A percentile compares a stretch with the other conserved stretches of the same genome.
Evolutionary conservation across 2,329 filamentous ascomycete genomes (phyloP).

Genomic region (Teratosphaeria gauchensis): DNA sequence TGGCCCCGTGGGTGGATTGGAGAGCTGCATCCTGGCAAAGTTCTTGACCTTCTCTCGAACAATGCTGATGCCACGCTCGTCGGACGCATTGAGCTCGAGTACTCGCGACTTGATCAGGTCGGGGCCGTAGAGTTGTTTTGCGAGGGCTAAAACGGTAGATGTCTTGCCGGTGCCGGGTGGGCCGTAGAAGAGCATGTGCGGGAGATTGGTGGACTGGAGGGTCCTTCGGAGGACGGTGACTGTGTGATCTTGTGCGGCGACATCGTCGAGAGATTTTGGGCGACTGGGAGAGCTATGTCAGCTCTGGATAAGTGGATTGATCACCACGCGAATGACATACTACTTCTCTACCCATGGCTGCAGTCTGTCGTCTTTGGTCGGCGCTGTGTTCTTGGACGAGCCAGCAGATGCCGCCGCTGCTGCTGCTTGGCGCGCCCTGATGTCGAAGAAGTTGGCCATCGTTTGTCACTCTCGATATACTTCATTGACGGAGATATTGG

Average conservation of each 20-base stretch:
- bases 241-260: constrained; percentile 95
- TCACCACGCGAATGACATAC: constrained; percentile 39
- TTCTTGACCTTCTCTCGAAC: constrained; percentile 97
- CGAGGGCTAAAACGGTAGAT: constrained; percentile 90
- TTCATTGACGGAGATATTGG: not conserved
- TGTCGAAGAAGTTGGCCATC: constrained; percentile 91
- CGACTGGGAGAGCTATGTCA: constrained; percentile 48
- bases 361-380: constrained; percentile 54
- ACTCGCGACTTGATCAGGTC: constrained; percentile 87
- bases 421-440: constrained; percentile 68
- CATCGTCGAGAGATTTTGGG: constrained; percentile 86
- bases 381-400: constrained; percentile 56
- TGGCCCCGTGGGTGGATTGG: constrained; percentile 60
- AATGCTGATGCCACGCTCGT: constrained; percentile 95
- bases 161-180: constrained; percentile 97
- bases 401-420: constrained; percentile 60
- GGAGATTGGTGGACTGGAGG: constrained; percentile 91
- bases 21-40: constrained; percentile 91
- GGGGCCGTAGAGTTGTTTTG: constrained; percentile 94
- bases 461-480: not conserved
- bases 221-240: constrained; percentile 86
- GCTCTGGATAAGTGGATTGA: constrained; percentile 1
- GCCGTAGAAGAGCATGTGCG: constrained; percentile 99
- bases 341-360: constrained; percentile 99
- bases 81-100: constrained; percentile 97